Conservation (phyloP, 148 eudicot species). For the Nepenthes mirabilis region DNA sequence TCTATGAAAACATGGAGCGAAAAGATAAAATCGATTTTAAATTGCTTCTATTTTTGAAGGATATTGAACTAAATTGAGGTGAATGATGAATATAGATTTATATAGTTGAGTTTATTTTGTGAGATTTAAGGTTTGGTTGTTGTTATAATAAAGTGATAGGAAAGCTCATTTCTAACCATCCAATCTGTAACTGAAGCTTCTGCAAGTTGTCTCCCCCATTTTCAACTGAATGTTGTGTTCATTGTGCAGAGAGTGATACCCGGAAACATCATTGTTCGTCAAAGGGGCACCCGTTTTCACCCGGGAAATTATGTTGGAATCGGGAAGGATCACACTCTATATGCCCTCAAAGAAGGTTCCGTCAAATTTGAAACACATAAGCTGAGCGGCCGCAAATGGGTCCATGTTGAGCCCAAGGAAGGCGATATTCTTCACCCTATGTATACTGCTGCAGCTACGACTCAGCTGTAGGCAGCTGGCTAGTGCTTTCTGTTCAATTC, state of each 20-base stretch:
- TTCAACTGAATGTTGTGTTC: neutral
- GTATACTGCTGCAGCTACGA: conserved; percentile 19
- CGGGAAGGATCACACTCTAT: conserved; percentile 83
- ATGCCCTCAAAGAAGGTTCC: conserved; percentile 66
- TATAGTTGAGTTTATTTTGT: too few relatives aligned
- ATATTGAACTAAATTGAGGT: too few relatives aligned
- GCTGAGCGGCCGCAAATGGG: conserved; percentile 79
- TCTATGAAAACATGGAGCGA: too few relatives aligned
- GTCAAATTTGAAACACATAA: conserved; percentile 78
- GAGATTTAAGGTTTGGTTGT: too few relatives aligned
- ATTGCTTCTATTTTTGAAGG: too few relatives aligned
- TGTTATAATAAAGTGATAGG: too few relatives aligned
- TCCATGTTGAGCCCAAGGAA: conserved; percentile 79
- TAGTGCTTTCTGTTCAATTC: neutral
- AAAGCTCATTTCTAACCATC: too few relatives aligned
- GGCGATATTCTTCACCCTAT: conserved; percentile 74
- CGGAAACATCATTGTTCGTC: conserved; percentile 78
- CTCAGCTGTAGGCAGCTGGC: conserved; percentile 15
- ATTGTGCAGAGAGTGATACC: conserved; percentile 60
- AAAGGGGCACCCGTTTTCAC: conserved; percentile 73
- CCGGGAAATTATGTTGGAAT: conserved; percentile 84
- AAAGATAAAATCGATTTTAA: too few relatives aligned
- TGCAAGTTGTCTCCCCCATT: too few relatives aligned
- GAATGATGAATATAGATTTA: too few relatives aligned
- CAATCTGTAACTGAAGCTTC: too few relatives aligned